Evolutionary conservation across 169 alveolate genomes (phyloP), one percentile per base, ranked within the genome.

Genomic region (Amoebophrya sp.): DNA sequence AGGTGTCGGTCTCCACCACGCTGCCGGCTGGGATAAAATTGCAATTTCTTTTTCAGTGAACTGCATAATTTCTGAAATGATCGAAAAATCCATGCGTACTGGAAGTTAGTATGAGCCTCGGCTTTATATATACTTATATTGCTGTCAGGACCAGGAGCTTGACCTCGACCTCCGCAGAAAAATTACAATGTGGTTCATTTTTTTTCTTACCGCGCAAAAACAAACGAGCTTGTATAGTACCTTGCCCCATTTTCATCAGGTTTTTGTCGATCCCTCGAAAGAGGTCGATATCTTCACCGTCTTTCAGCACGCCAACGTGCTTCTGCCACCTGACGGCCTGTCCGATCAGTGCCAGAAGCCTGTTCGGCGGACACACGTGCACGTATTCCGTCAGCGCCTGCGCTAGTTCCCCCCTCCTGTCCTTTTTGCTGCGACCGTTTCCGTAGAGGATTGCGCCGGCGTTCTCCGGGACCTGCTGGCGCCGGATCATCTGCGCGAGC

Each of bases 321-420:
- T 66, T 66, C 35, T 66, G 83, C 39, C 35, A 66, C 35, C 35
- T 7, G 10, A 66, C 10, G 38, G 35, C 32, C 83, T 66, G 83
- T 25, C 83, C 83, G 32, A 66, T 0, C 35, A 66, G 35, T 3
- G 83, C 83, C 35, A 66, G 35, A 18, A 66, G 35, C 10, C 83
- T 2, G 83, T 66, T 66, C 35, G 83, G 83, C 83, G 83, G 83
- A 66, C 83, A 25, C 83, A 66, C 83, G 7, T 25, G 83, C 83
- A 66, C 83, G 83, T 66, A 66, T 1, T 18, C 83, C 10, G 35
- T n/a, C 35, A 66, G 12, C 35, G 29, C 35, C 35, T 66, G 83
- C 29, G 83, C 83, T 25, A 66, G 32, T 2, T 66, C 83, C 35
- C 83, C 83, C 39, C 83, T 2, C 35, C 35, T 7, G 35, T 66